These are phyloP conservation scores for Aspergillus fischeri DNA, from an alignment of 2,329 filamentous ascomycete species.

Conservation along the genomic window DNA sequence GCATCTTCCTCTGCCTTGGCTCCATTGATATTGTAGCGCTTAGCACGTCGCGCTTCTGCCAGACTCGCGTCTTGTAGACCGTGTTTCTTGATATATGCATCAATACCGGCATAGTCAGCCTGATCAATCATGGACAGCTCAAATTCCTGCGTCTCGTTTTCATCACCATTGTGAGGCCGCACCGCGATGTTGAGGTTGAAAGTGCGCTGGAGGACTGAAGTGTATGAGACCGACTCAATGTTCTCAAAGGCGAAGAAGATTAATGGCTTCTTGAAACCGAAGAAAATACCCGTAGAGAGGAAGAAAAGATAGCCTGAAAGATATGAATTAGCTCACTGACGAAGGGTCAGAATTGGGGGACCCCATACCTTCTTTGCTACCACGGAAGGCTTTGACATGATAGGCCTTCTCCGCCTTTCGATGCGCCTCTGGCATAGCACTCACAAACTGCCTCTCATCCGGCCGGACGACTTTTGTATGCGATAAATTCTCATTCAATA, in stretches of 20 bases:
- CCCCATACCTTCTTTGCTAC: conserved; percentile 59
- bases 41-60: conserved; percentile 57
- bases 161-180: conserved; percentile 26
- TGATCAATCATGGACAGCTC: conserved; percentile 66
- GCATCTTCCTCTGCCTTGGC: conserved; percentile 26
- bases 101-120: conserved; percentile 58
- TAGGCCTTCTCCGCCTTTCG: conserved; percentile 60
- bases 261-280: conserved; percentile 63
- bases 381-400: conserved; percentile 60
- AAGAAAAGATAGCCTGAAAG: conserved; percentile 59
- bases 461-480: conserved; percentile 50
- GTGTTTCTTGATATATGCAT: conserved; percentile 59
- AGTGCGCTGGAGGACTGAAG: conserved; percentile 60
- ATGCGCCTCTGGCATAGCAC: conserved; percentile 57
- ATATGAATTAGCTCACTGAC: neutral
- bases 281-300: conserved; percentile 57
- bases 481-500: conserved; percentile 48
- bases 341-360: neutral
- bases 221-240: conserved; percentile 60
- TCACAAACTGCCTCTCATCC: conserved; percentile 55
- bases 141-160: conserved; percentile 51
- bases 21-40: conserved; percentile 53
- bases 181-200: conserved; percentile 60
- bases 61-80: conserved; percentile 60
- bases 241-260: conserved; percentile 58